These are phyloP conservation scores for Cutaneotrichosporon daszewskae DNA, from an alignment of 1,284 basidiomycete species.

Conservation along the genomic window DNA sequence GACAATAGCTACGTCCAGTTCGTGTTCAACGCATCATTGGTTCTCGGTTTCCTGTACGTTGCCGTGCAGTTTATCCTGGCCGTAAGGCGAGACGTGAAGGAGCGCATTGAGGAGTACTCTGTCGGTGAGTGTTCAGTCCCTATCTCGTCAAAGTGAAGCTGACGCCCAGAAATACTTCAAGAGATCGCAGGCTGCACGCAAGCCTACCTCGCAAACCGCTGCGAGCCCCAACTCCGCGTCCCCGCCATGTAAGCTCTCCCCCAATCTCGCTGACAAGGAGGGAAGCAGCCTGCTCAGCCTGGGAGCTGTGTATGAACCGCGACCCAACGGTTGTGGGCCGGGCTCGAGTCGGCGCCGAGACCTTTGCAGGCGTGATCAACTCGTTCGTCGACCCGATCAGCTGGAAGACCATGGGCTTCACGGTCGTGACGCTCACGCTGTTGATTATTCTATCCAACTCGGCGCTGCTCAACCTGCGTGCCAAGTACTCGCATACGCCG, in stretches of 20 bases:
- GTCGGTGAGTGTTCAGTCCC: conserved; percentile 57
- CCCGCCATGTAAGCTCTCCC: conserved; percentile 62
- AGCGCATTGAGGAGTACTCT: conserved; percentile 81
- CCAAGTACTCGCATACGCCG: conserved; percentile 38
- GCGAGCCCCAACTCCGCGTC: conserved; percentile 58
- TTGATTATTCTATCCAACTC: conserved; percentile 77
- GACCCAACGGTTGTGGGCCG: conserved; percentile 85
- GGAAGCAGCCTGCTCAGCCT: conserved; percentile 69
- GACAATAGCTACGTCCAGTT: conserved; percentile 77
- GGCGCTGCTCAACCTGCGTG: conserved; percentile 54
- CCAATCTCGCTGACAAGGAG: conserved; percentile 17
- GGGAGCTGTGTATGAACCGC: conserved; percentile 95
- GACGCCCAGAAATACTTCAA: conserved; percentile 66
- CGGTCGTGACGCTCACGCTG: conserved; percentile 69
- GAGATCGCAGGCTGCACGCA: conserved; percentile 79
- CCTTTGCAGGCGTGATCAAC: conserved; percentile 92
- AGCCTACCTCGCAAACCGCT: conserved; percentile 75
- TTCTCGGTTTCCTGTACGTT: conserved; percentile 78
- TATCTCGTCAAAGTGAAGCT: conserved; percentile 9
- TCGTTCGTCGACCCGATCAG: conserved; percentile 94
- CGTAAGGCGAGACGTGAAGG: conserved; percentile 81
- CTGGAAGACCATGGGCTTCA: conserved; percentile 92
- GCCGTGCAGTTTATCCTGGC: conserved; percentile 79
- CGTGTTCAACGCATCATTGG: conserved; percentile 84
- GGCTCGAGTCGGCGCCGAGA: conserved; percentile 83